These are phyloP conservation scores for Entomortierella lignicola DNA, from an alignment of 192 early-diverging fungal species.

Conservation along the genomic window DNA sequence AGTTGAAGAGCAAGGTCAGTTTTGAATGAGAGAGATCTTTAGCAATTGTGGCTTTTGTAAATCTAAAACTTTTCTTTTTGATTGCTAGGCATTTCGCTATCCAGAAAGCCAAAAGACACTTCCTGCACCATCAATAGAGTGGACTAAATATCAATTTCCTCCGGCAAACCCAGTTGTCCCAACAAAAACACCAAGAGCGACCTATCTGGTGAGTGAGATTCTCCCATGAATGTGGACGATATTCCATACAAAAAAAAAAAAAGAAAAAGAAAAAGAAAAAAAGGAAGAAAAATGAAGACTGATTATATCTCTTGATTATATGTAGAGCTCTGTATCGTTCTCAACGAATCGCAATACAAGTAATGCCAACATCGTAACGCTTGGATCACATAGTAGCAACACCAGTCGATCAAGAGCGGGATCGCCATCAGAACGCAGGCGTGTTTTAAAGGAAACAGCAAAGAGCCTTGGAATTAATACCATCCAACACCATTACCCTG, in stretches of 20 bases:
- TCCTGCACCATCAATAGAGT: conserved; percentile 37
- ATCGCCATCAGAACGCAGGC: conserved; percentile 43
- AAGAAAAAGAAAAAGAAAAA: too few relatives aligned
- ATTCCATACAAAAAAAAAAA: too few relatives aligned
- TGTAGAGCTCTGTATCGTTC: conserved; percentile 9
- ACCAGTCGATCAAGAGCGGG: conserved; percentile 23
- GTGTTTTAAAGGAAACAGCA: conserved; percentile 35
- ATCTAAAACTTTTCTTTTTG: background rate
- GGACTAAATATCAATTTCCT: conserved; percentile 46
- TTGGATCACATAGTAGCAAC: background rate
- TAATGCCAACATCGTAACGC: conserved; percentile 7
- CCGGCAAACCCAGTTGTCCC: conserved; percentile 41
- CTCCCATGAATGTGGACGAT: background rate
- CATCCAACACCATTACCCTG: conserved; percentile 7
- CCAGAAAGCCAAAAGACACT: conserved; percentile 39
- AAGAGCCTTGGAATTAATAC: conserved; percentile 27
- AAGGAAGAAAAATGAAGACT: background rate
- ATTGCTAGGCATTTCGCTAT: conserved; percentile 39
- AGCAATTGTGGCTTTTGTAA: background rate
- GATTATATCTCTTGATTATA: background rate
- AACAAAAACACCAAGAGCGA: conserved; percentile 15
- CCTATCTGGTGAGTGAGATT: conserved; percentile 18
- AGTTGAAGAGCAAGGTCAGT: conserved; percentile 55
- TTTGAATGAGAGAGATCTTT: too few relatives aligned
- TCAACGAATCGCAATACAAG: conserved; percentile 1